Evolutionary conservation across 306 rosid genomes (phyloP), one percentile per base, ranked within the genome.

Genomic region (Morella rubra): DNA sequence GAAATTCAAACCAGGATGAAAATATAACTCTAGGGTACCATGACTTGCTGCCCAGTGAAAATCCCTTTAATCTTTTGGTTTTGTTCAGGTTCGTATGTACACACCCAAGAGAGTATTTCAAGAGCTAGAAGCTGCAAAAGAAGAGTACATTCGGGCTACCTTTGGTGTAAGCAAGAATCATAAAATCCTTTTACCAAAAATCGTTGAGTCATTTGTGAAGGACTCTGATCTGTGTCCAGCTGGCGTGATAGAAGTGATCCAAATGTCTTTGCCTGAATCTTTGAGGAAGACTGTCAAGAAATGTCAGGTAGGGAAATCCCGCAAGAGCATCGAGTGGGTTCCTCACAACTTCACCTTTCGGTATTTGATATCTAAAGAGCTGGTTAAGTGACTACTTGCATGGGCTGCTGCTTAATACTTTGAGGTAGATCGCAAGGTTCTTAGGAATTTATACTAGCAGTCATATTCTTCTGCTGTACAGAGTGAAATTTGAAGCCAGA

Each of bases 91-190:
- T 70, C 93, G 98, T 20, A 85, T 86, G 55, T 93, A 89, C 81
- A 86, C 92, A 37, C 88, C 96, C 40, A 89, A 92, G 86, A 84
- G 93, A 45, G 86, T 90, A 74, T 65, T 77, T 73, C 86, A 87
- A 75, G 97, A 92, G 74, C 89, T 92, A 42, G 96, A 90, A 81
- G 77, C 74, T 69, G 92, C 97, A 20, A 92, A 88, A 71, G 92
- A 87, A 56, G 97, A 92, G 83, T 92, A 90, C 77, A 72, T 88
- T 41, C 82, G 90, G 65, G 97, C 93, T 73, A 87, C 91, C 20
- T 89, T 92, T n/a, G 99, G 99, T 8, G 90, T 91, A 37, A 86
- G 96, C 66, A 92, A 96, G 85, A 97, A 88, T 85, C 81, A 74
- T 40, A 92, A 87, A 78, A 76, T 96, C 70, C 81, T 96, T 19